Percentiles rank a stretch among this genome's conserved stretches.
phyloP scores from a whole-genome alignment of 2,329 filamentous ascomycete genomes.

The Aureobasidium sp. region DNA sequence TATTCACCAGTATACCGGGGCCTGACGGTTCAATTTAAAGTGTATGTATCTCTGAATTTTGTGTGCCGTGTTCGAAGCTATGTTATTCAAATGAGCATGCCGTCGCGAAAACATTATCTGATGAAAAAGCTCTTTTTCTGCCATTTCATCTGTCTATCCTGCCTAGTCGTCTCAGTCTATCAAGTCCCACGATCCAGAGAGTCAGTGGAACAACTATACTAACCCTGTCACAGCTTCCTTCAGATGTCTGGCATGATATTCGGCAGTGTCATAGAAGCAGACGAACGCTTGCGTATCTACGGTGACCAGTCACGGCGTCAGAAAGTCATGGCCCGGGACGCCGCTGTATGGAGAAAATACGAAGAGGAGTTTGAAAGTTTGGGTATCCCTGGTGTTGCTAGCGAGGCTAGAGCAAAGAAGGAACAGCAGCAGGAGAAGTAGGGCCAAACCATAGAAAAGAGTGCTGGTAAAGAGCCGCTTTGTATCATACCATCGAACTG shows the following conservation, averaged over 20 bases:
- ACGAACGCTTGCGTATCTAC: constrained; percentile 57
- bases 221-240: constrained; percentile 51
- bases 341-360: constrained; percentile 60
- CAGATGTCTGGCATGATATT: constrained; percentile 83
- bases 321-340: constrained; percentile 54
- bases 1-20: constrained; percentile 65
- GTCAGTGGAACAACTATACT: background rate
- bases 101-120: background rate
- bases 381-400: constrained; percentile 16
- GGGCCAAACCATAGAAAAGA: no score
- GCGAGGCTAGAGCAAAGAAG: constrained; percentile 6
- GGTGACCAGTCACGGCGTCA: constrained; percentile 58
- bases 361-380: constrained; percentile 50
- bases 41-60: constrained; percentile 43
- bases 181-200: no score
- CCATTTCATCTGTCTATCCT: no score
- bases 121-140: no score
- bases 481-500: background rate
- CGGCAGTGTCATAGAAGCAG: constrained; percentile 68
- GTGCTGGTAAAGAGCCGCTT: background rate
- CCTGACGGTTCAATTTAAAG: constrained; percentile 67
- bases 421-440: background rate
- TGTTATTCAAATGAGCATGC: background rate
- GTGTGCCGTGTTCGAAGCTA: constrained; percentile 21
- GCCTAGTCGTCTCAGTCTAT: no score